These are phyloP conservation scores for Cryptococcus jaspeensis DNA, from an alignment of 1,284 basidiomycete genomes.

Conservation along the genomic window DNA sequence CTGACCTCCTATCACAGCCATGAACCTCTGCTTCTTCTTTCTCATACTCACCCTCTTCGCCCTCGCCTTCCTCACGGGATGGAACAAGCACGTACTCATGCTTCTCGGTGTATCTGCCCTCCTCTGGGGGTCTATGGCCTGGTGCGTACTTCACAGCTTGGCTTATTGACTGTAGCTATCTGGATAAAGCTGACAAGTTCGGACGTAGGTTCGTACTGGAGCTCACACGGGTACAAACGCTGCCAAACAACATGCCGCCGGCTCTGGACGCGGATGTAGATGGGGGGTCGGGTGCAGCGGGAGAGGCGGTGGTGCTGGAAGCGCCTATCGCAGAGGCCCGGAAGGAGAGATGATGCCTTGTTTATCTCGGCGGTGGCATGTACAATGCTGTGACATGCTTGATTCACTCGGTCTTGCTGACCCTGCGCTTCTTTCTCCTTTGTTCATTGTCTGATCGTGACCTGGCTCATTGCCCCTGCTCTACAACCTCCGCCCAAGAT, in stretches of 20 bases:
- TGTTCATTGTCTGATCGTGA: no score
- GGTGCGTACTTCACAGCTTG: conserved; percentile 19
- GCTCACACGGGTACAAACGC: conserved; percentile 38
- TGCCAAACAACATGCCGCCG: conserved; percentile 44
- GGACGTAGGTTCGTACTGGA: conserved; percentile 46
- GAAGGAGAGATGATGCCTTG: background rate
- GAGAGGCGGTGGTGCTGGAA: no score
- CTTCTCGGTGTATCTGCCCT: conserved; percentile 33
- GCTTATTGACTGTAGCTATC: background rate
- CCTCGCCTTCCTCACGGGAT: conserved; percentile 41
- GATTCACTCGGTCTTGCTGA: no score
- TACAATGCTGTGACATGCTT: no score
- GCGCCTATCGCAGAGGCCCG: background rate
- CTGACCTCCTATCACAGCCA: conserved; percentile 29
- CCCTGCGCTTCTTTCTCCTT: no score
- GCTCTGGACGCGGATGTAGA: conserved; percentile 6
- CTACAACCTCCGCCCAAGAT: conserved; percentile 38
- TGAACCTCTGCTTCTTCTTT: conserved; percentile 50
- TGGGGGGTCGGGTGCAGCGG: background rate
- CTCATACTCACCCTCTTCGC: conserved; percentile 44
- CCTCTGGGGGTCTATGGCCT: conserved; percentile 48
- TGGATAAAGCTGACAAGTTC: background rate
- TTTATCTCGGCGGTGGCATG: background rate
- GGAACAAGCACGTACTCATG: conserved; percentile 45
- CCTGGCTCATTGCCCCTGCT: background rate